Percentiles rank a stretch among this genome's conserved stretches.
These are phyloP conservation scores for Annulohypoxylon truncatum DNA, from an alignment of 2,329 filamentous ascomycete genomes.

Conservation along the genomic window DNA sequence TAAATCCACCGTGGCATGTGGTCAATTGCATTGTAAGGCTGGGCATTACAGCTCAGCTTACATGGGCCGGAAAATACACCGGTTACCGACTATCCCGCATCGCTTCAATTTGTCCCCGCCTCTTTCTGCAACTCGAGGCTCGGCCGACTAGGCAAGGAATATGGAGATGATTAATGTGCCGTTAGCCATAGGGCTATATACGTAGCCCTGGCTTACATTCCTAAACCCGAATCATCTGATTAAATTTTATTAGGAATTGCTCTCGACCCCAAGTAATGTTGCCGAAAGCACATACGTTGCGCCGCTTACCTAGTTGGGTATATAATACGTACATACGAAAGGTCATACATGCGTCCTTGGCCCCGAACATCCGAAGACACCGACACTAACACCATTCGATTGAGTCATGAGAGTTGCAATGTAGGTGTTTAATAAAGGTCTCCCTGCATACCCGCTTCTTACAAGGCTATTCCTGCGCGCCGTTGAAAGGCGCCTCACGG, in stretches of 20 bases:
- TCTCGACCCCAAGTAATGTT: neutral
- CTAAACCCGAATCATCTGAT: neutral
- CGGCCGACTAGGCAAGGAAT: neutral
- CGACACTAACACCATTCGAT: neutral
- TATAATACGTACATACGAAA: neutral
- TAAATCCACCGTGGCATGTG: neutral
- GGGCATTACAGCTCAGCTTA: neutral
- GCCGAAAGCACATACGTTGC: conserved; percentile 5
- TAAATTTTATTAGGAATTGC: neutral
- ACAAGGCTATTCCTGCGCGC: conserved; percentile 1
- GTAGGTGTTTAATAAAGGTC: conserved; percentile 18
- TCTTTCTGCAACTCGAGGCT: no score
- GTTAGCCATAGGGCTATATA: neutral
- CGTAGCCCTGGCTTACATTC: neutral
- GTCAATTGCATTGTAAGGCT: conserved; percentile 28
- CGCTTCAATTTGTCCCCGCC: neutral
- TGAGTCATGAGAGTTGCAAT: conserved; percentile 24
- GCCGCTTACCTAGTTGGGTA: neutral
- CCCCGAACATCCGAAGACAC: conserved; percentile 25
- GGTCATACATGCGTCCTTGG: conserved; percentile 1
- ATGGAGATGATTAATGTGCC: neutral
- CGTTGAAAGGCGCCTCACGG: conserved; percentile 4
- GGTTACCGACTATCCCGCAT: conserved; percentile 2
- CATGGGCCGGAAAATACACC: neutral
- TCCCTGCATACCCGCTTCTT: conserved; percentile 28